Percentiles rank a stretch among this genome's conserved stretches.
Conservation (phyloP, 1,284 basidiomycete species). For the Entoloma clypeatum region DNA sequence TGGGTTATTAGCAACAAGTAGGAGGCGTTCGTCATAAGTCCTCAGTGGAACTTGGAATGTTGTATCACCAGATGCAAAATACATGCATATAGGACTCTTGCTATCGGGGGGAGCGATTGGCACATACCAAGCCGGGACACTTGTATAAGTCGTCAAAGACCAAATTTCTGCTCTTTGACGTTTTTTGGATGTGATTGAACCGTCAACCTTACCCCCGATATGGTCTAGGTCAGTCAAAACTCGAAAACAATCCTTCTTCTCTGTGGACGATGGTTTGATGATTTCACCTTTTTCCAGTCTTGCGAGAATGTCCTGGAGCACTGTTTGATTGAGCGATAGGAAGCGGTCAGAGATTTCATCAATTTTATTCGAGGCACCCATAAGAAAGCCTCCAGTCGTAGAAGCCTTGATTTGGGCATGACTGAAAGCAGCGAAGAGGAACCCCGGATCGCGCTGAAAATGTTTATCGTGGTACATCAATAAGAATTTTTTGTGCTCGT, state of each 20-base stretch:
- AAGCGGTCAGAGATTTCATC: constrained; percentile 17
- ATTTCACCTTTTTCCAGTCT: constrained; percentile 22
- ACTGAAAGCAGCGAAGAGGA: constrained; percentile 37
- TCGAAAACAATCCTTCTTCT: constrained; percentile 33
- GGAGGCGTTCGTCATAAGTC: constrained; percentile 6
- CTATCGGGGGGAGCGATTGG: constrained; percentile 33
- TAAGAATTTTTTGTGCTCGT: constrained; percentile 22
- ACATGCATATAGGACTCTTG: constrained; percentile 28
- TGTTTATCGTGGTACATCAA: constrained; percentile 36
- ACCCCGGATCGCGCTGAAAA: constrained; percentile 34
- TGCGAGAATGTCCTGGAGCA: constrained; percentile 22
- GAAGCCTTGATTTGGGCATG: constrained; percentile 34
- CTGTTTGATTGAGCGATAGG: constrained; percentile 20
- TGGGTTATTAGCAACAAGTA: constrained; percentile 27
- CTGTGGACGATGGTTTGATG: constrained; percentile 25
- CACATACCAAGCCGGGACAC: constrained; percentile 35
- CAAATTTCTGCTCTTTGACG: constrained; percentile 36
- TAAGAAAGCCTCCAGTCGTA: constrained; percentile 26
- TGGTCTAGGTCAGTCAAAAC: constrained; percentile 34
- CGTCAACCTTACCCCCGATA: constrained; percentile 29
- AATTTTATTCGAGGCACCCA: constrained; percentile 24
- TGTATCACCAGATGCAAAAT: constrained; percentile 24
- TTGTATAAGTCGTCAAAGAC: constrained; percentile 28
- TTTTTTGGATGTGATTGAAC: constrained; percentile 32
- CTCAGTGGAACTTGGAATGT: constrained; percentile 14